Evolutionary conservation across 106 monocot species (phyloP).

Genomic region (Dendrobium chrysotoxum): DNA sequence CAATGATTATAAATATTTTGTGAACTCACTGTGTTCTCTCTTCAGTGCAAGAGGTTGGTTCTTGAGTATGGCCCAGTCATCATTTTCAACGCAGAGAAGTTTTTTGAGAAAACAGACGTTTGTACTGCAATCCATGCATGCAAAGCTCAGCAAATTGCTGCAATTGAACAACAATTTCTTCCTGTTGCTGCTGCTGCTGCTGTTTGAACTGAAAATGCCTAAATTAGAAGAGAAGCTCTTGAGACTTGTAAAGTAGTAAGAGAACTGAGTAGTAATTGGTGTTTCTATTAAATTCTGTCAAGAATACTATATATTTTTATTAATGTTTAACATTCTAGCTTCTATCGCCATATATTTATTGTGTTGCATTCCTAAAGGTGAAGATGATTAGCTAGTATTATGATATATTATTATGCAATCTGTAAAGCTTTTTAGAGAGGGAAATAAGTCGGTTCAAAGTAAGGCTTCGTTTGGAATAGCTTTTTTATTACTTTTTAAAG

Average conservation of each 20-base stretch:
- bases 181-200: constrained; percentile 2
- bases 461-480: too few relatives aligned
- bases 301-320: not conserved
- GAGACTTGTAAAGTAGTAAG: too few relatives aligned
- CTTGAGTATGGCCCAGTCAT: constrained; percentile 40
- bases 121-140: constrained; percentile 43
- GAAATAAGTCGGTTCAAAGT: too few relatives aligned
- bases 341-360: too few relatives aligned
- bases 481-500: too few relatives aligned
- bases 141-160: constrained; percentile 13
- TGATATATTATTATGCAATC: too few relatives aligned
- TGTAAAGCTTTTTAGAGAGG: too few relatives aligned
- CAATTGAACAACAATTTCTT: constrained; percentile 2
- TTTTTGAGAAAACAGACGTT: constrained; percentile 53
- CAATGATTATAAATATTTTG: too few relatives aligned
- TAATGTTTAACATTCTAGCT: too few relatives aligned
- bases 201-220: not conserved
- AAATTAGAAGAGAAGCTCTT: not conserved
- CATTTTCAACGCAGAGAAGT: constrained; percentile 30
- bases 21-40: not conserved
- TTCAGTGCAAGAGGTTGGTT: constrained; percentile 65
- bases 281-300: not conserved
- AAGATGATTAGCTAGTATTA: too few relatives aligned
- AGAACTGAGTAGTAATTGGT: not conserved
- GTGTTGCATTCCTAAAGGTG: too few relatives aligned